Evolutionary conservation across 352 stramenopile species (phyloP), one percentile per base, ranked within the genome.

Genomic region (Pythium sukuiense): DNA sequence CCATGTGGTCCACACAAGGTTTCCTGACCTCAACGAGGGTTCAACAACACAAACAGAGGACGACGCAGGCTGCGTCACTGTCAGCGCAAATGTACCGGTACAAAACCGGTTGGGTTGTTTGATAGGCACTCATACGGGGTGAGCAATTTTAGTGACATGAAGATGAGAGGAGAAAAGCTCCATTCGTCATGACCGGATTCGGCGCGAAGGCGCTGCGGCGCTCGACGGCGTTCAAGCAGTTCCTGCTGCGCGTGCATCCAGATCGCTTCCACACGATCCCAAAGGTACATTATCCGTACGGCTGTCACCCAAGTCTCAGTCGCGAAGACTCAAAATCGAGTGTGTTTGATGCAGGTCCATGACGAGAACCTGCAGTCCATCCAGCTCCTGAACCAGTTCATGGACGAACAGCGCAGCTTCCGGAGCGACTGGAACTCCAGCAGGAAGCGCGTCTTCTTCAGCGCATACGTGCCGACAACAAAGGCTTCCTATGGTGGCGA

Each of bases 321-420:
- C 54, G 12, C n/a, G 20, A 7, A 39, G 2, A 6, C 55, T 24
- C 32, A 67, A 11, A 48, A 52, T 7, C 16, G 45, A 30, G n/a
- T 26, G 26, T 39, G 27, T 20, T 26, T 56, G 2, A 12, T 26
- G 8, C 35, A 84, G 74, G 79, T 87, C 6, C 81, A 90, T 37
- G 80, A 88, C 64, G 81, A 90, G 64, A 90, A 90, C 67, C 60
- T 90, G 53, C 70, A 80, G 27, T 90, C 81, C 6, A 80, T 90
- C 18, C 79, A 90, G 71, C 71, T 88, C 46, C 71, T 90, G 48
- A 90, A 90, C 68, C 79, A 88, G 64, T 90, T 83, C 56, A 87
- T 88, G 57, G 81, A 90, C 63, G 79, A 84, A 20, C 75, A 75
- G 29, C 72, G 30, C 59, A 66, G 57, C 18, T 41, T 58, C 24